Base-by-base conservation (phyloP, 2,329 filamentous ascomycete species). In the Claviceps sp. region DNA sequence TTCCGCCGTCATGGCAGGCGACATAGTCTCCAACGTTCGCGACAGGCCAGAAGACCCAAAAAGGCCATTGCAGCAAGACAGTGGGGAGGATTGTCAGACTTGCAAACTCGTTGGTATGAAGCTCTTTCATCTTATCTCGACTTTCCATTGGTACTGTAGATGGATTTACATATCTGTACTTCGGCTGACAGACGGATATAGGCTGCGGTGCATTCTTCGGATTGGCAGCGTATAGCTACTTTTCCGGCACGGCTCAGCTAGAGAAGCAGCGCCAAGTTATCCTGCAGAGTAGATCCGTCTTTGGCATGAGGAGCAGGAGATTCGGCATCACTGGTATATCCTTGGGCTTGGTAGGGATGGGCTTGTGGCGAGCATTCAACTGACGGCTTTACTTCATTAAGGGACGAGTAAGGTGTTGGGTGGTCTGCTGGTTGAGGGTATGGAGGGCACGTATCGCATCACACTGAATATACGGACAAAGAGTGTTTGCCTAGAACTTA, bases 221-320 rank as follows among this genome's bases (percentile, higher is more conserved):
- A 1, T 78, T 91, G 16, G 87, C 82, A 3, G 81, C 75, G 1
- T 93, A 90, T 68, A 89, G 82, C 66, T 90, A 89, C 68, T 72
- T 81, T 55, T 86, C 84, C 3, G 87, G 87, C 53, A 84, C 82
- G 67, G 72, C 73, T 49, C 85, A 90, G 65, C 77, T 93, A 34
- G 76, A 81, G 59, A 73, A 75, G 59, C 83, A 87, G 64, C 75
- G 77, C 55, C 72, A 74, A n/a, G 67, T 71, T 54, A 87, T 90
- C 55, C 68, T 88, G 54, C 73, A 78, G 62, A 86, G 84, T 69
- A 78, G 79, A 47, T 84, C 83, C 26, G 75, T 80, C 59, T 83
- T 89, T 62, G 85, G 85, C 54, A 83, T 89, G 76, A 77, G 78
- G 56, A 85, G 82, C 58, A 77, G 87, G 54, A 78, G 77, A 59